Conservation (phyloP, 1,284 basidiomycete genomes). For the Neolentinus lepideus region DNA sequence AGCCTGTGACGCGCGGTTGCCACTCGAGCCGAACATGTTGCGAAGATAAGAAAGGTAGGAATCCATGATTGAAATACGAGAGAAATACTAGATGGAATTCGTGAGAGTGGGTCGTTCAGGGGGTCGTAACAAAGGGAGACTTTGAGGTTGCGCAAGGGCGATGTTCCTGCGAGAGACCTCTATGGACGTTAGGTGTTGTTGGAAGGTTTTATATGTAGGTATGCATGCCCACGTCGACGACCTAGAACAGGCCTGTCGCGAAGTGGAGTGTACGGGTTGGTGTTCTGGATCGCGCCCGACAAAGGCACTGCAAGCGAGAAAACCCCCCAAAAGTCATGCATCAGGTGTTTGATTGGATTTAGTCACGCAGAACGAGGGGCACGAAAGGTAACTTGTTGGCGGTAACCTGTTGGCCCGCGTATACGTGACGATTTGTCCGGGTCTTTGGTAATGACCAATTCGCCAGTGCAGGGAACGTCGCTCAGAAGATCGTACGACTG, state of each 20-base stretch:
- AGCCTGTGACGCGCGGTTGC: conserved; percentile 11
- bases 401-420: neutral
- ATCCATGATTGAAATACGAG: conserved; percentile 4
- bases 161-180: no score
- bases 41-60: conserved; percentile 24
- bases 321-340: neutral
- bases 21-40: conserved; percentile 25
- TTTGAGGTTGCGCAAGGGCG: conserved; percentile 14
- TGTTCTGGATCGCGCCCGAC: neutral
- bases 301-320: neutral
- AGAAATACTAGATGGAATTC: neutral
- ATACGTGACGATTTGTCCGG: neutral
- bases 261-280: neutral
- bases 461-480: no score
- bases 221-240: neutral
- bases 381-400: no score
- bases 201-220: neutral
- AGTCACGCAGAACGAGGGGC: neutral
- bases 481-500: neutral
- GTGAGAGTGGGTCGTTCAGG: neutral
- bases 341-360: neutral
- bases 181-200: neutral
- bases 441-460: no score
- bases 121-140: neutral
- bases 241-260: neutral